Evolutionary conservation across 169 alveolate genomes (phyloP).

Genomic region (Prorocentrum cordatum): DNA sequence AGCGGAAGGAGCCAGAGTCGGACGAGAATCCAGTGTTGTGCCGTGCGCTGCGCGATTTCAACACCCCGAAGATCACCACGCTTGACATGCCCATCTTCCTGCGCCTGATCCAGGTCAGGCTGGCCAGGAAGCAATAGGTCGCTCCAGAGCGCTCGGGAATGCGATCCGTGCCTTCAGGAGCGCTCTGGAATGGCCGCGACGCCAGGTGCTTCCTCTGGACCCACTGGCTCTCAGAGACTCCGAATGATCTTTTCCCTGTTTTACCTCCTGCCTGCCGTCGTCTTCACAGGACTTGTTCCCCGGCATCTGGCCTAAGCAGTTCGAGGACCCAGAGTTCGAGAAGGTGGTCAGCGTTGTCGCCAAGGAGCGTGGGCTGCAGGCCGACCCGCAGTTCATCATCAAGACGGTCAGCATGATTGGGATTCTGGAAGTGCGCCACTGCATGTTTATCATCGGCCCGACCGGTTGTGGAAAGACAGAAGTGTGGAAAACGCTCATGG

Average conservation of each 20-base stretch:
- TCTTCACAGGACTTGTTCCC: conserved; percentile 94
- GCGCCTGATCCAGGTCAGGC: conserved; percentile 87
- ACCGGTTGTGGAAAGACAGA: conserved; percentile 93
- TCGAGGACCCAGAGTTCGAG: conserved; percentile 81
- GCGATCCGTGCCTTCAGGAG: no score
- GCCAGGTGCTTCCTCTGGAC: no score
- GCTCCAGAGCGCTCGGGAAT: no score
- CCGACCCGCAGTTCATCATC: conserved; percentile 82
- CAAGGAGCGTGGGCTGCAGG: conserved; percentile 78
- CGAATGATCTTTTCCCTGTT: no score
- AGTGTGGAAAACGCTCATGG: conserved; percentile 88
- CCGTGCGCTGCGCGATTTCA: conserved; percentile 94
- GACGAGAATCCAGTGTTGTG: conserved; percentile 87
- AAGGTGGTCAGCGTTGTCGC: conserved; percentile 78
- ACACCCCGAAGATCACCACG: conserved; percentile 87
- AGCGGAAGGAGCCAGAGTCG: conserved; percentile 88
- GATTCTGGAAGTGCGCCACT: conserved; percentile 91
- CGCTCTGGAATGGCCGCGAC: no score
- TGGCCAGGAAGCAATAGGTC: no score
- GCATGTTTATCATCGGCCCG: conserved; percentile 91
- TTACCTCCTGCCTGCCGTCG: no score
- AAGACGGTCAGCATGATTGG: conserved; percentile 80
- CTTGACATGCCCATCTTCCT: conserved; percentile 90
- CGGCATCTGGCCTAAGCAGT: conserved; percentile 83
- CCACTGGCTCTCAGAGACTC: no score